Evolutionary conservation across 139 green algal genomes (phyloP).

Genomic region (Tetradesmus obliquus): DNA sequence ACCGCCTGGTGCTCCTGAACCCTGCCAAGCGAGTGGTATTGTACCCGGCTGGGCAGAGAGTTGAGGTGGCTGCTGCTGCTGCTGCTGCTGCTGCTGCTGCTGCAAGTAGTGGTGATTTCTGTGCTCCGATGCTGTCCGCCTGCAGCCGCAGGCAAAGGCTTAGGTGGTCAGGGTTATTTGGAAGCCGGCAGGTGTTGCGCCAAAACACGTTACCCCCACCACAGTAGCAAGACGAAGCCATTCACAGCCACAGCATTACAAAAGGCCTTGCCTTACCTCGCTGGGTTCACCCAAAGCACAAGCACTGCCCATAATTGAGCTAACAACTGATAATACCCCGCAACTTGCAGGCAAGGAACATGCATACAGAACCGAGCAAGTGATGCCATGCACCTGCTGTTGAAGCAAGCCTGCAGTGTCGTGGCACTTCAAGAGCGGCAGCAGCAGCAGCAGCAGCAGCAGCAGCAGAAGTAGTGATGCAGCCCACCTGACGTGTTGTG

Average conservation of each 20-base stretch:
- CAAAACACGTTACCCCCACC: too few relatives aligned
- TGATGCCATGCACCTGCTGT: background rate
- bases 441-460: background rate
- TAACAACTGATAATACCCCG: too few relatives aligned
- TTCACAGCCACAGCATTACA: too few relatives aligned
- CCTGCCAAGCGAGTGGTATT: background rate
- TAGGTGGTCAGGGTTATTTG: too few relatives aligned
- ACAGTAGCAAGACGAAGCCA: too few relatives aligned
- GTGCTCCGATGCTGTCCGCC: background rate
- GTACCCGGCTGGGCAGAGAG: background rate
- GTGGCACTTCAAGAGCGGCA: background rate
- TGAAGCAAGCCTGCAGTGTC: background rate
- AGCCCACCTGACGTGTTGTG: background rate
- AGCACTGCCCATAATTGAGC: too few relatives aligned
- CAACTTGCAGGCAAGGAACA: too few relatives aligned
- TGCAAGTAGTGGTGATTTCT: background rate
- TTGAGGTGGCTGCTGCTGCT: background rate
- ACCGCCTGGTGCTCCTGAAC: background rate
- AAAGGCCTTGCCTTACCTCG: too few relatives aligned
- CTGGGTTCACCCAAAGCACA: too few relatives aligned
- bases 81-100: conserved; percentile 4
- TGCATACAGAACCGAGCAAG: background rate
- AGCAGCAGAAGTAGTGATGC: background rate
- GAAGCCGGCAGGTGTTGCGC: too few relatives aligned
- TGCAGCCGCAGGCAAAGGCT: background rate